Base-by-base conservation (phyloP, 768 basidiomycete species). In the Kondoa malvinella region DNA sequence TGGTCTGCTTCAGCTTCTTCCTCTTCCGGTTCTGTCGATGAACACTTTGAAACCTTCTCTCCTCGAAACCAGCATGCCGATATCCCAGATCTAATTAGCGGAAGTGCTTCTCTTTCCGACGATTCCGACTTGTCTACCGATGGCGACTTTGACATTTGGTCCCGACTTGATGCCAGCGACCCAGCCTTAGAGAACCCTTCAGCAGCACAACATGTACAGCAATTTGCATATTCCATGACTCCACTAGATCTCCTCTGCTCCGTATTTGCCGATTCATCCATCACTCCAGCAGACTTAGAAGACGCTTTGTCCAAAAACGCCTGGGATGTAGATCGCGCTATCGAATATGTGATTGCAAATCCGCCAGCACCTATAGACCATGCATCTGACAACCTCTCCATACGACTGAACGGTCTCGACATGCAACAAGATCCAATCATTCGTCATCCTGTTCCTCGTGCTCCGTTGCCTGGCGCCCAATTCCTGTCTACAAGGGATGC, bases 161-260 rank as follows among this genome's bases (percentile, higher is more conserved):
- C 58, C 58, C 4, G 26, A n/a, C 26, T 30, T 12, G 25, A 60
- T 30, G 25, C 29, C 64, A 50, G 33, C 66, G 16, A 33, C 21
- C 60, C 30, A 17, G 32, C 67, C 17, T 40, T 34, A 34, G 30
- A 40, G 30, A 8, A 4, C 25, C 25, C 58, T 30, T 2, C 58
- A 40, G 2, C 66, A 2, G 8, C 56, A 26, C 15, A 32, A 32
- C 57, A n/a, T 31, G 17, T 57, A 21, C 1, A 26, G 14, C 12
- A 26, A 32, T 26, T 58, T 4, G 70, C 71, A 26, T 75, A 75
- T 68, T 56, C 69, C 4, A 94, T 99, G 90, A 94, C 94, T 0
- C 95, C 95, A 0, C 87, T 99, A 73, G 95, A 99, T 73, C 91
- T 96, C 57, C 85, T 99, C 25, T 85, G 83, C 75, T 91, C 89